Evolutionary conservation across 371 early-diverging fungal species (phyloP), one percentile per base, ranked within the genome.

Genomic region (Mucor piriformis): DNA sequence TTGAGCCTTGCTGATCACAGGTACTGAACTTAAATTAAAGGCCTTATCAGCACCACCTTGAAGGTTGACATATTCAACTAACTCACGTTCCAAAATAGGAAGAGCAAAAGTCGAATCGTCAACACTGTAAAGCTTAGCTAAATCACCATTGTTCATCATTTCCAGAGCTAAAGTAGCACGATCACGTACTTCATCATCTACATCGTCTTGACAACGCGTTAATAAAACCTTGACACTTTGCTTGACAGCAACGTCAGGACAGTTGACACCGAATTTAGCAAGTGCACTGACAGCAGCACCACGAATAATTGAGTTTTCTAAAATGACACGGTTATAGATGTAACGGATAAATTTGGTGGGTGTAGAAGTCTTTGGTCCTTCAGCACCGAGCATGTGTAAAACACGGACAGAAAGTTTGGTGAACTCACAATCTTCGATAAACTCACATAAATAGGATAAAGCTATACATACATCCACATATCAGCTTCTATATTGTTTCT

Each of bases 351-450:
- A 97, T 66, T 95, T 92, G 16, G 95, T 88, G 15, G 99, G 98
- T 18, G 91, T 88, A 1, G 86, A 69, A 15, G 94, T 92, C 64
- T 87, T 88, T 33, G 99, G 99, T 0, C 99, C 98, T 69, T 97
- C 97, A 2, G 87, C 79, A 55, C 99, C 98, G 29, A 99, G 82
- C 38, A 99, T 80, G 74, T 97, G 92, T 38, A 99, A 82, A 47
- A 98, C 92, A 38, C 95, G 91, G 43, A 97, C 98, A 13, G 97
- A 95, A 5, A 99, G 85, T 73, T 95, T 95, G 21, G 95, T 90
- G 73, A 95, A 98, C 73, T 98, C 98, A 79, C 99, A 99, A 72
- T 99, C 99, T 70, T 99, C 99, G 67, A 99, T 99, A 72, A 99
- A 98, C 79, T 99, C 99, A 74, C 98, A 98, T 47, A 99, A 82